Base-by-base conservation (phyloP, 2,329 filamentous ascomycete species). In the Trichoderma lentiforme region DNA sequence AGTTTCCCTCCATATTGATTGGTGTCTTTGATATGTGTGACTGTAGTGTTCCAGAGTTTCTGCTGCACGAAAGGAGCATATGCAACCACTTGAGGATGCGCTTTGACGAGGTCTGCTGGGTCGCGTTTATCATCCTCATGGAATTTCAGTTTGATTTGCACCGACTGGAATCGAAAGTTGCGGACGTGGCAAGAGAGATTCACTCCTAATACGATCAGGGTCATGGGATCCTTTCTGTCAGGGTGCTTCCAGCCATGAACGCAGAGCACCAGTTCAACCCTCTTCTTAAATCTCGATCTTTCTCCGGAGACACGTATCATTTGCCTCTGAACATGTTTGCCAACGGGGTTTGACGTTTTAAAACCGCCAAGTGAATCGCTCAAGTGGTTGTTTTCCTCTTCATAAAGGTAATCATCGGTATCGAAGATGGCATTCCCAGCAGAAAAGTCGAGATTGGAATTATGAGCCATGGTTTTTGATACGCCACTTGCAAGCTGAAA, bases 21-120 rank as follows among this genome's bases (percentile, higher is more conserved):
- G 24, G 1, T 57, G 9, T 51, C 47, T 24, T 1, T 24, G 1
- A 51, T 1, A 51, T 12, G 1, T 2, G 47, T 1, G 0, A 1
- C n/a, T 3, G 47, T 28, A 28, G 1, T 28, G 14, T 28, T 57
- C 53, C 18, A 57, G 24, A 0, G 3, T 57, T 57, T 1, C 0
- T 57, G 0, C 6, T 57, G 53, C 3, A 57, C 53, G 2, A 57
- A 57, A 1, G 53, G 53, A 0, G 53, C 53, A 1, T 57, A 57
- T 0, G 53, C 53, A 18, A 57, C 53, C 21, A 57, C 24, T 1
- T 57, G 24, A 26, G 24, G 53, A 3, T 9, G 0, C 1, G 51
- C 51, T 3, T 28, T 4, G 3, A 12, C 0, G 11, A 1, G 0
- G 51, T 56, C 24, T 1, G 2, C 1, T 26, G 21, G 24, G 24